phyloP scores from a whole-genome alignment of 164 flowering plant genomes.

The Berberis vulgaris region DNA sequence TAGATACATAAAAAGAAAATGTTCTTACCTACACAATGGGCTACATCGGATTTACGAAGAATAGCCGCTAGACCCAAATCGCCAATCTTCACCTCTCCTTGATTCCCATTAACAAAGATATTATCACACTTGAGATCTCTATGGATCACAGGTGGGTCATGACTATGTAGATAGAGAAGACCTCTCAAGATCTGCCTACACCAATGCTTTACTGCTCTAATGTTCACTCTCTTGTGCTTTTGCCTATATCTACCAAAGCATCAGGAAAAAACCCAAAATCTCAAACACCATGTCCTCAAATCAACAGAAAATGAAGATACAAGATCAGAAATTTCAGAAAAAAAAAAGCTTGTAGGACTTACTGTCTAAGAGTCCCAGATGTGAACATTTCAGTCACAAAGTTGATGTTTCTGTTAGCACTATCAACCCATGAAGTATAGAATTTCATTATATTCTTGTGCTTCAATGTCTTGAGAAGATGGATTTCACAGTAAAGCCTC shows the following conservation, averaged over 20 bases:
- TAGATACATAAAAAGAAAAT: neutral
- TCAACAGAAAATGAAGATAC: conserved; percentile 5
- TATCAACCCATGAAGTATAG: conserved; percentile 90
- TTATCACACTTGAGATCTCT: conserved; percentile 97
- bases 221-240: conserved; percentile 74
- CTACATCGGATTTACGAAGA: conserved; percentile 78
- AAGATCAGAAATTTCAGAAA: conserved; percentile 8
- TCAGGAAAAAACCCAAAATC: neutral
- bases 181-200: conserved; percentile 88
- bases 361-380: conserved; percentile 93
- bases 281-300: neutral
- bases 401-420: conserved; percentile 68
- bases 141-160: conserved; percentile 82
- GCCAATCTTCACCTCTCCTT: conserved; percentile 91
- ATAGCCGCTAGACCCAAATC: conserved; percentile 94
- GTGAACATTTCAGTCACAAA: conserved; percentile 95
- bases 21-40: conserved; percentile 74
- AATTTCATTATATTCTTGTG: conserved; percentile 89
- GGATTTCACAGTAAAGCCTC: conserved; percentile 81
- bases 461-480: conserved; percentile 80
- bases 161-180: conserved; percentile 83
- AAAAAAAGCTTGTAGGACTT: conserved; percentile 6
- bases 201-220: conserved; percentile 95
- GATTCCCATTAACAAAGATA: conserved; percentile 88
- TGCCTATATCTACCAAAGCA: conserved; percentile 58